A percentile compares a stretch with the other conserved stretches of the same genome.
Evolutionary conservation across 1,139 yeast genomes (phyloP).

Genomic region (Blastobotrys petasosporus): DNA sequence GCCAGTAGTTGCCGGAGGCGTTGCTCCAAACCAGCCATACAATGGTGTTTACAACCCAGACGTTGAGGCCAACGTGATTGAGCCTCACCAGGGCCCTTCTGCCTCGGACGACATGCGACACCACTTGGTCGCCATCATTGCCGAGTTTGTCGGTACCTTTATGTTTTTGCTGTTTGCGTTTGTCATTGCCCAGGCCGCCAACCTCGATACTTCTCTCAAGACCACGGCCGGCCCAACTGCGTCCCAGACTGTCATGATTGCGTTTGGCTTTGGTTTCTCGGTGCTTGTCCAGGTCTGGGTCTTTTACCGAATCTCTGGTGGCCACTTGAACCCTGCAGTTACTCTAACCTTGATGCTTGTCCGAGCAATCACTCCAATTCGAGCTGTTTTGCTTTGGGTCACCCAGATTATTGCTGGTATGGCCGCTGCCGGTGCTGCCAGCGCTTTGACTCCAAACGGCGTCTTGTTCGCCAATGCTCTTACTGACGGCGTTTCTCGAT

Average conservation of each 20-base stretch:
- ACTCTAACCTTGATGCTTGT: slow-evolving; percentile 65
- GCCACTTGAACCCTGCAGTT: slow-evolving; percentile 87
- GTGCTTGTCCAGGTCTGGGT: slow-evolving; percentile 71
- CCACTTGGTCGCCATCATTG: slow-evolving; percentile 48
- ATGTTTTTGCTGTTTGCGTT: slow-evolving; percentile 78
- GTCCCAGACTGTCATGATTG: slow-evolving; percentile 63
- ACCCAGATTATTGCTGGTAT: slow-evolving; percentile 80
- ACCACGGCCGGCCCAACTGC: slow-evolving; percentile 53
- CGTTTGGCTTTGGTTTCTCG: slow-evolving; percentile 84
- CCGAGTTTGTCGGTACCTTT: slow-evolving; percentile 83
- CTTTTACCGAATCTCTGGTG: slow-evolving; percentile 80
- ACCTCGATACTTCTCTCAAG: slow-evolving; percentile 33
- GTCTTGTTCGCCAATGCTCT: slow-evolving; percentile 65
- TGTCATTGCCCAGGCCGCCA: slow-evolving; percentile 67
- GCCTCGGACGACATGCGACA: slow-evolving; percentile 40
- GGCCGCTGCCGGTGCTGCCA: slow-evolving; percentile 89
- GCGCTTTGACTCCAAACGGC: slow-evolving; percentile 81
- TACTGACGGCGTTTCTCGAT: slow-evolving; percentile 65
- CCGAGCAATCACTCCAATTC: slow-evolving; percentile 65
- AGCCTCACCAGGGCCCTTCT: not conserved
- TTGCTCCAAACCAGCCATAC: not conserved
- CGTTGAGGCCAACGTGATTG: not conserved
- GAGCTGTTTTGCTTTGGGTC: slow-evolving; percentile 60
- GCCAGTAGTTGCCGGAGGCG: no score
- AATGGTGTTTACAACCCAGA: not conserved